Evolutionary conservation across 345 rosid species (phyloP).

Genomic region (Eucalyptus cladocalyx): DNA sequence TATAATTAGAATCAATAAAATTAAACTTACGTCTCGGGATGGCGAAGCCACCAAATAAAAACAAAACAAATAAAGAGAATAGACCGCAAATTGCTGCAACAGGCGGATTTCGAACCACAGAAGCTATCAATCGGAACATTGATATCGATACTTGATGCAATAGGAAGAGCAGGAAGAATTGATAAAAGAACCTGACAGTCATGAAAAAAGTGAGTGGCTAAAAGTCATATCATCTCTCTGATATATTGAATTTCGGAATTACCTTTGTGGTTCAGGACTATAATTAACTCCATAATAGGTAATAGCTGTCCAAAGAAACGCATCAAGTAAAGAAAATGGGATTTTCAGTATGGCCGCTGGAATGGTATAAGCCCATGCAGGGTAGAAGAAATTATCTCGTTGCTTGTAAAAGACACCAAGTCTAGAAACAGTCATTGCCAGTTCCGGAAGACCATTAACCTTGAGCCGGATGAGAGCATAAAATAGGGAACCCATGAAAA

Average conservation of each 20-base stretch:
- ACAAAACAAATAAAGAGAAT: neutral
- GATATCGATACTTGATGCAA: slow-evolving; percentile 32
- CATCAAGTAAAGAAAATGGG: slow-evolving; percentile 32
- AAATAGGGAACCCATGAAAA: slow-evolving; percentile 28
- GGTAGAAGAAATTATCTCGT: slow-evolving; percentile 31
- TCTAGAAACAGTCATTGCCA: slow-evolving; percentile 24
- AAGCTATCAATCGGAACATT: slow-evolving; percentile 32
- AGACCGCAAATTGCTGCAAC: slow-evolving; percentile 4
- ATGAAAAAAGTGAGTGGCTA: neutral
- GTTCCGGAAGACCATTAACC: slow-evolving; percentile 20
- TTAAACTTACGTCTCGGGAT: slow-evolving; percentile 18
- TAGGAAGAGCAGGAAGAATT: slow-evolving; percentile 25
- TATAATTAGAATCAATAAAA: neutral
- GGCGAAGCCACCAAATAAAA: slow-evolving; percentile 30
- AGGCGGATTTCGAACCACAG: slow-evolving; percentile 13
- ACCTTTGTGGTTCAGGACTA: slow-evolving; percentile 40
- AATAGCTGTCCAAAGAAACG: slow-evolving; percentile 33
- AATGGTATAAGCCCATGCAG: slow-evolving; percentile 38
- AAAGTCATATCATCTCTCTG: neutral
- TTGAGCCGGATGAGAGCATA: slow-evolving; percentile 16
- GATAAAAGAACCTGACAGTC: slow-evolving; percentile 24
- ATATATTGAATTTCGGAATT: neutral
- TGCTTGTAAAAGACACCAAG: slow-evolving; percentile 34
- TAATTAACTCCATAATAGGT: slow-evolving; percentile 41
- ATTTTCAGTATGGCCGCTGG: slow-evolving; percentile 29